Evolutionary conservation across 345 rosid genomes (phyloP), one percentile per base, ranked within the genome.

Genomic region (Melastoma malabathricum): DNA sequence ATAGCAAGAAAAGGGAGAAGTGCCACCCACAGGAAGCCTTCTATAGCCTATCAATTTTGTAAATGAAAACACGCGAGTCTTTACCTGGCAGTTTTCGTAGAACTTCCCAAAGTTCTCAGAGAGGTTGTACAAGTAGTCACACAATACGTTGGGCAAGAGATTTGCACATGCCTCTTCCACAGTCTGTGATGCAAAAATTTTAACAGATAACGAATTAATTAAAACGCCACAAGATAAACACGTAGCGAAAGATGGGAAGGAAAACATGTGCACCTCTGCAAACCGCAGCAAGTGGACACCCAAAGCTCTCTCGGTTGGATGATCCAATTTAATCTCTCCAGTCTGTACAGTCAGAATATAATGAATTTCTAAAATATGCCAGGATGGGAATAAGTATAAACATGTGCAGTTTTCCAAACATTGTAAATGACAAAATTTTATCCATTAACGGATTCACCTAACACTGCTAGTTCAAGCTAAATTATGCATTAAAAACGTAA

Each of bases 241-340:
- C 7, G 4, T 43, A 43, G 18, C 18, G 22, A 15, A 48, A 44
- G 16, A 27, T 2, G 46, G 18, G 18, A 14, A 46, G 47, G 44
- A 8, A 7, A 46, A 15, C 17, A 19, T 45, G 18, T 23, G 22
- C 47, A 81, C 97, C 84, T 92, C 98, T 0, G 88, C 78, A 59
- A 92, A 88, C 48, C 67, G 88, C 50, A 92, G 82, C 72, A 92
- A 65, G 72, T 88, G 97, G 66, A 88, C 90, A 54, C 79, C 97
- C 46, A 92, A 56, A 6, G 52, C 79, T 25, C 94, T 88, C 64
- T 92, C 97, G 56, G 78, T 83, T 0, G 61, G 64, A 59, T 81
- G 86, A 62, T 67, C 71, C 80, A 92, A 71, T 12, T 59, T 68
- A 48, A 92, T 2, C 3, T 44, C 38, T 29, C 75, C 94, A 2